These are phyloP conservation scores for Diatrype stigma DNA, from an alignment of 2,329 filamentous ascomycete species.

Conservation along the genomic window DNA sequence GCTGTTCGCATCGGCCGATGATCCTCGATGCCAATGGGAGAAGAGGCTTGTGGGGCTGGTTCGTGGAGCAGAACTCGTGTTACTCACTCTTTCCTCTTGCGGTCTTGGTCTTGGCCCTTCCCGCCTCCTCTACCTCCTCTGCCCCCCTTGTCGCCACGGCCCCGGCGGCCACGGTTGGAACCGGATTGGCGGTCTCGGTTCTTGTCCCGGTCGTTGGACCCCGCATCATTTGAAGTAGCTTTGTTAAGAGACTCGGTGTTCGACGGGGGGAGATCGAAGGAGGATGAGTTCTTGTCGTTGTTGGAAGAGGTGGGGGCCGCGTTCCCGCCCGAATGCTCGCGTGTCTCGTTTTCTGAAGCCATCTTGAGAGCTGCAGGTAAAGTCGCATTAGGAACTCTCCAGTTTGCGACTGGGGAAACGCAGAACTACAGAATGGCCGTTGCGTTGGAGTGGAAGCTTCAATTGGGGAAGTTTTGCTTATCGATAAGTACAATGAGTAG, in stretches of 20 bases:
- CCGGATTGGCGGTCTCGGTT: constrained; percentile 13
- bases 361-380: constrained; percentile 15
- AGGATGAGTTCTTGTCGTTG: constrained; percentile 1
- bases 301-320: background rate
- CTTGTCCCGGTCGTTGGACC: constrained; percentile 10
- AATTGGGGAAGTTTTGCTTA: background rate
- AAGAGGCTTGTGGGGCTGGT: background rate
- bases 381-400: constrained; percentile 16
- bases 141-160: constrained; percentile 11
- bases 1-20: constrained; percentile 20
- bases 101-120: background rate
- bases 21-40: constrained; percentile 2
- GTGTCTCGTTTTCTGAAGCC: constrained; percentile 14
- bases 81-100: constrained; percentile 9
- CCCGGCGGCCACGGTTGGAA: constrained; percentile 12
- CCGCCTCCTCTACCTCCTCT: constrained; percentile 6
- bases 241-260: constrained; percentile 5
- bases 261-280: constrained; percentile 4
- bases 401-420: background rate
- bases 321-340: constrained; percentile 4
- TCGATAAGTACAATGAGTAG: too few species aligned
- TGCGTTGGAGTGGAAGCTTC: background rate
- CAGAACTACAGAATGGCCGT: too few species aligned
- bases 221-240: constrained; percentile 11
- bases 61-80: constrained; percentile 10